These are phyloP conservation scores for Periconia macrospinosa DNA, from an alignment of 2,329 filamentous ascomycete genomes.

Conservation along the genomic window DNA sequence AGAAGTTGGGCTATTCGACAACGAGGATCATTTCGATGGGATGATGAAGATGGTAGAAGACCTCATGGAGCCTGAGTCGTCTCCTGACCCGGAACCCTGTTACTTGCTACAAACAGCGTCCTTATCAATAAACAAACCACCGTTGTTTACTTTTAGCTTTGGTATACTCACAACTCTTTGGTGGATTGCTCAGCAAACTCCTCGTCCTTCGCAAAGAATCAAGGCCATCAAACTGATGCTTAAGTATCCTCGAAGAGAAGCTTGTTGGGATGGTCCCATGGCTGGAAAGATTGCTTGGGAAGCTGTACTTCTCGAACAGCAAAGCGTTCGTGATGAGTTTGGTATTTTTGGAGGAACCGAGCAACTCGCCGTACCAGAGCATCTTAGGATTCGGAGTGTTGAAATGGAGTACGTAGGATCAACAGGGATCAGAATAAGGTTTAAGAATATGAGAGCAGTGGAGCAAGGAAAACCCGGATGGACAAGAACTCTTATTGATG, in stretches of 20 bases:
- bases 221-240: conserved; percentile 9
- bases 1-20: neutral
- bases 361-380: neutral
- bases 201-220: neutral
- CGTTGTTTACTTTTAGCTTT: neutral
- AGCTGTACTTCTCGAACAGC: conserved; percentile 9
- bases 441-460: neutral
- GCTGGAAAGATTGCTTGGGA: conserved; percentile 46
- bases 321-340: conserved; percentile 3
- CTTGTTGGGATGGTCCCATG: conserved; percentile 64
- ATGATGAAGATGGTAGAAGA: neutral
- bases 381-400: conserved; percentile 3
- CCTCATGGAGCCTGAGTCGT: neutral
- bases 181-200: neutral
- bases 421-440: neutral
- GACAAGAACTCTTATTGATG: neutral
- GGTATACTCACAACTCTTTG: neutral
- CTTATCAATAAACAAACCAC: neutral
- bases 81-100: neutral
- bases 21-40: neutral
- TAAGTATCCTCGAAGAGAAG: conserved; percentile 36
- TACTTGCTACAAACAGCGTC: too few relatives aligned
- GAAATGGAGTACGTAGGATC: conserved; percentile 3
- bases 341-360: neutral
- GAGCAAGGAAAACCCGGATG: neutral